Evolutionary conservation across 179 eudicot species (phyloP), one percentile per base, ranked within the genome.

Genomic region (Camellia oleifera): DNA sequence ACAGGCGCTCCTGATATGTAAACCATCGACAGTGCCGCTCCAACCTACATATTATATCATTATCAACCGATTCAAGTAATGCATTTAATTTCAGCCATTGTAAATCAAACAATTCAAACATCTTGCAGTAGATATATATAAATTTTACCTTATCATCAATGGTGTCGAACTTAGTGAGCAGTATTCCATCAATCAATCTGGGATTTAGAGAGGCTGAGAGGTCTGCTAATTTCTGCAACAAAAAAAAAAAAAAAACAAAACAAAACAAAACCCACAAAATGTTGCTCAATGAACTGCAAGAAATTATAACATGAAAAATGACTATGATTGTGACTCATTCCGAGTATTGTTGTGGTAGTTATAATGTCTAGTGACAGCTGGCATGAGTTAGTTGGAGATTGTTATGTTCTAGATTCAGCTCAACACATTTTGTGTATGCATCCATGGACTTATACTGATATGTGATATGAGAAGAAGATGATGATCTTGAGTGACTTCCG

Each of bases 1-100:
- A 96, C 99, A 1, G 99, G 99, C n/a, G 99, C 90, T 79, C 98
- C 97, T 15, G 98, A 96, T 61, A 90, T 86, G 83, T 96, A 96
- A 9, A 94, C 98, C 98, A 96, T 94, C 1, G 97, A 96, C 46
- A 96, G 83, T 50, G 98, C 98, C 15, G 99, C 98, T 68, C 99
- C 99, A 63, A 96, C 99, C 99, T 94, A 32, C 40, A 32, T 32
- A 32, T 32, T 32, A 32, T 32, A 72, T 4, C 64, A 78, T 46
- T 62, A 73, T 26, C 44, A 32, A 23, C 75, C 15, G 23, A 60
- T 67, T 82, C 60, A 61, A 54, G 17, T 45, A 11, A 46, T 2
- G 32, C 4, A 4, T 2, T 6, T 15, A 70, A 18, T 58, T 42
- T 44, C 4, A 32, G 72, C 69, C 48, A 5, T 3, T 11, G 44